phyloP scores from a whole-genome alignment of 2,329 filamentous ascomycete genomes.

The Drechslerella coelobrocha region DNA sequence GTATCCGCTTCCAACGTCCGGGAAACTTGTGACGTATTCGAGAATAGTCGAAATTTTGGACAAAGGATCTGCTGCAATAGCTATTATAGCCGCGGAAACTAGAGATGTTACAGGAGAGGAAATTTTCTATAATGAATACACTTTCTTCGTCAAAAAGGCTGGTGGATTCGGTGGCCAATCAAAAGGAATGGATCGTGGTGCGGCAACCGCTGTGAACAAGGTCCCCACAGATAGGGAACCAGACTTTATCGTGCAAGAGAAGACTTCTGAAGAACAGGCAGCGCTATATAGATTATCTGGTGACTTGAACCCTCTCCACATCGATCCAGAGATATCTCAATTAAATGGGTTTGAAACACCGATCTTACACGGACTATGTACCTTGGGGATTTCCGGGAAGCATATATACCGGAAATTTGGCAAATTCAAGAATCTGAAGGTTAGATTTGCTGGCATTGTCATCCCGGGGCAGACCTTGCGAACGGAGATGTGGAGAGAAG shows the following conservation, averaged over 20 bases:
- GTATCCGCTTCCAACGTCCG: constrained; percentile 87
- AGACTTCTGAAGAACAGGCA: constrained; percentile 88
- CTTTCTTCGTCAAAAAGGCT: constrained; percentile 87
- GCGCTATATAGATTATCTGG: constrained; percentile 91
- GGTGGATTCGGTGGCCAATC: constrained; percentile 87
- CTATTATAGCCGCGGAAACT: constrained; percentile 80
- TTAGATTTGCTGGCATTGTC: constrained; percentile 84
- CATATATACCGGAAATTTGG: constrained; percentile 86
- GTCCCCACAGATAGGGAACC: constrained; percentile 77
- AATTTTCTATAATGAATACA: constrained; percentile 95
- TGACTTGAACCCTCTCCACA: constrained; percentile 94
- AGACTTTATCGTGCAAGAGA: constrained; percentile 82
- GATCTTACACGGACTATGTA: constrained; percentile 94
- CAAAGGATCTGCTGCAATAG: constrained; percentile 87
- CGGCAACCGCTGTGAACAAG: constrained; percentile 78
- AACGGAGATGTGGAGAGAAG: constrained; percentile 94
- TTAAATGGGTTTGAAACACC: constrained; percentile 92
- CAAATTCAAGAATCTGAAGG: constrained; percentile 86
- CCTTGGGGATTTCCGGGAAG: constrained; percentile 89
- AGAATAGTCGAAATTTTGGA: constrained; percentile 92
- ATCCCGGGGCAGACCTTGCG: constrained; percentile 86
- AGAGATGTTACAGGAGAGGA: constrained; percentile 86
- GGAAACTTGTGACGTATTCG: constrained; percentile 74
- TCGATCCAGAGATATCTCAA: constrained; percentile 92
- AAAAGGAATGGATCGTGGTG: constrained; percentile 78